These are phyloP conservation scores for Xylaria intraflava DNA, from an alignment of 495 filamentous ascomycete species.

Conservation along the genomic window DNA sequence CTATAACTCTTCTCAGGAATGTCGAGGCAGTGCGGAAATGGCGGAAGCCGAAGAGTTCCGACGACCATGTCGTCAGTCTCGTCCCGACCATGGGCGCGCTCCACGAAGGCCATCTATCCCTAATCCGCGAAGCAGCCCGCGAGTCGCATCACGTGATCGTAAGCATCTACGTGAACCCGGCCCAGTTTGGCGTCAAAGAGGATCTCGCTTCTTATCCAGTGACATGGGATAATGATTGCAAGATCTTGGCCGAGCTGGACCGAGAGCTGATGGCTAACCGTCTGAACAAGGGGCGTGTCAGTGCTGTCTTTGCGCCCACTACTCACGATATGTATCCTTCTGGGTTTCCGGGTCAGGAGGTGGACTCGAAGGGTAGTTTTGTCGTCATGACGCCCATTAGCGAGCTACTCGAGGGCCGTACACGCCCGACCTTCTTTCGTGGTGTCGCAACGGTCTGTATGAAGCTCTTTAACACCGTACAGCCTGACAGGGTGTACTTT, in stretches of 20 bases:
- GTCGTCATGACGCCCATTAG: constrained; percentile 85
- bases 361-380: constrained; percentile 74
- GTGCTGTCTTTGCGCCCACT: constrained; percentile 78
- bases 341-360: constrained; percentile 72
- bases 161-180: constrained; percentile 90
- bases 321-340: constrained; percentile 81
- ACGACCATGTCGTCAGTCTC: constrained; percentile 69
- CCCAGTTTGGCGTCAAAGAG: constrained; percentile 88
- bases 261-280: constrained; percentile 57
- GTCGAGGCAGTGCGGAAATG: constrained; percentile 63
- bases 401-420: constrained; percentile 72
- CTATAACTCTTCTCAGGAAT: constrained; percentile 68
- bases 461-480: constrained; percentile 92
- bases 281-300: constrained; percentile 57
- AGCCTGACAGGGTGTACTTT: constrained; percentile 87
- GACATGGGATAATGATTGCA: constrained; percentile 76
- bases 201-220: constrained; percentile 83
- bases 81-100: constrained; percentile 97
- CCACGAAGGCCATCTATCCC: constrained; percentile 80
- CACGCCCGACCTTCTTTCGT: constrained; percentile 90
- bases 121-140: constrained; percentile 77
- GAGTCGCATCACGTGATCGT: constrained; percentile 84
- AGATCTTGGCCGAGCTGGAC: constrained; percentile 60
- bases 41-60: constrained; percentile 59
- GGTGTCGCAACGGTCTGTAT: constrained; percentile 95